Evolutionary conservation across 805 yeast species (phyloP).

Genomic region (Candida lessepsii): DNA sequence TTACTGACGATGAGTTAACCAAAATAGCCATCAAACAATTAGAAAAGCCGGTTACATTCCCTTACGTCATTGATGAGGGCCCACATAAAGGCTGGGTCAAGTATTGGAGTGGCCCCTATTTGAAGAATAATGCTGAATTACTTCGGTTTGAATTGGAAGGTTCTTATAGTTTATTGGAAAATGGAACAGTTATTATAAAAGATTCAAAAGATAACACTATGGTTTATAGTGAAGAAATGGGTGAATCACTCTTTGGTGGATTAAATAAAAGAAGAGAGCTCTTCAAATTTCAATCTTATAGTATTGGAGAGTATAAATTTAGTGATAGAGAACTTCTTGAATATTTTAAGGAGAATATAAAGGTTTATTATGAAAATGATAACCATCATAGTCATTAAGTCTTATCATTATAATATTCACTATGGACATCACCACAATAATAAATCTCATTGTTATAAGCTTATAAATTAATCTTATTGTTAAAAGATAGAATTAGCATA

Average conservation of each 20-base stretch:
- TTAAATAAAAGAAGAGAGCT: not conserved
- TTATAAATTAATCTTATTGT: too few relatives aligned
- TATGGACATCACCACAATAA: too few relatives aligned
- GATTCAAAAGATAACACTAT: not conserved
- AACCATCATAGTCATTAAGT: not conserved
- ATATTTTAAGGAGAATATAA: slow-evolving; percentile 1
- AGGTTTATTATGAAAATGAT: not conserved
- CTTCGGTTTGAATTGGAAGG: slow-evolving; percentile 5
- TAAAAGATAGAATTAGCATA: too few relatives aligned
- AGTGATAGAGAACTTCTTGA: slow-evolving; percentile 3
- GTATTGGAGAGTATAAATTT: slow-evolving; percentile 2
- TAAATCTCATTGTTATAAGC: too few relatives aligned
- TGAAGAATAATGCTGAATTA: slow-evolving; percentile 5
- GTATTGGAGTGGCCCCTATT: slow-evolving; percentile 8
- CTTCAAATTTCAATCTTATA: not conserved
- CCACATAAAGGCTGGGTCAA: slow-evolving; percentile 6
- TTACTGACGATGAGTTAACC: slow-evolving; percentile 4
- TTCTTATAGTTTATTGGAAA: not conserved
- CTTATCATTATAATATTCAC: too few relatives aligned
- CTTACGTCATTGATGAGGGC: slow-evolving; percentile 1
- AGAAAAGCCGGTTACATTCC: slow-evolving; percentile 2
- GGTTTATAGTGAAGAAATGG: slow-evolving; percentile 4
- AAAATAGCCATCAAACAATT: not conserved
- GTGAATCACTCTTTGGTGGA: slow-evolving; percentile 1
- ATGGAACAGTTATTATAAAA: slow-evolving; percentile 2